A percentile compares a stretch with the other conserved stretches of the same genome.
These are phyloP conservation scores for Suillus clintonianus DNA, from an alignment of 768 basidiomycete species.

Conservation along the genomic window DNA sequence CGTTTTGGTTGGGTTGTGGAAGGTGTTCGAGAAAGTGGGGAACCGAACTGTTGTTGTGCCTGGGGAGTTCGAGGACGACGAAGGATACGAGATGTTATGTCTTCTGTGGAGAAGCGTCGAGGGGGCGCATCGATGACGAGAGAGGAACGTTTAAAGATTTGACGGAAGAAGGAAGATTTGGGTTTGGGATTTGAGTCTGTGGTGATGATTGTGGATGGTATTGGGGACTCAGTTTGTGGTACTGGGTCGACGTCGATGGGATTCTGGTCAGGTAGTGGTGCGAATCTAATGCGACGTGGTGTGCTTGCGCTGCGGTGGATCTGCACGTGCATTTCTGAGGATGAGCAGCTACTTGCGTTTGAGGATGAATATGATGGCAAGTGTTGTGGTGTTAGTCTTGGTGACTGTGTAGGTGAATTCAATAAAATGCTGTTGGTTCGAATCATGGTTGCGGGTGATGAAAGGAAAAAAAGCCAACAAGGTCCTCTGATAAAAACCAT, in stretches of 20 bases:
- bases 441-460: neutral
- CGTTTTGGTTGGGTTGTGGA: neutral
- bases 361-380: conserved; percentile 9
- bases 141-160: neutral
- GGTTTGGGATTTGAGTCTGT: neutral
- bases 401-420: neutral
- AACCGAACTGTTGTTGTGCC: neutral
- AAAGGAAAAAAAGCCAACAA: neutral
- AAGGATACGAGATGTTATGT: conserved; percentile 33
- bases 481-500: neutral
- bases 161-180: neutral
- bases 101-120: conserved; percentile 20
- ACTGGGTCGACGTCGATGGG: conserved; percentile 25
- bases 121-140: conserved; percentile 2
- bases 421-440: neutral
- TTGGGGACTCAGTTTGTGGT: conserved; percentile 18
- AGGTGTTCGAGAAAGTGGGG: neutral
- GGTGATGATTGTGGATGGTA: neutral
- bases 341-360: neutral
- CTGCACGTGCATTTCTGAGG: neutral
- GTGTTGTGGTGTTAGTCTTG: neutral
- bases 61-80: neutral
- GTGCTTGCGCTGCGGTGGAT: neutral
- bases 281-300: conserved; percentile 65
- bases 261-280: conserved; percentile 77